Conservation (phyloP, 2,329 filamentous ascomycete genomes). For the Parastagonospora avenae region DNA sequence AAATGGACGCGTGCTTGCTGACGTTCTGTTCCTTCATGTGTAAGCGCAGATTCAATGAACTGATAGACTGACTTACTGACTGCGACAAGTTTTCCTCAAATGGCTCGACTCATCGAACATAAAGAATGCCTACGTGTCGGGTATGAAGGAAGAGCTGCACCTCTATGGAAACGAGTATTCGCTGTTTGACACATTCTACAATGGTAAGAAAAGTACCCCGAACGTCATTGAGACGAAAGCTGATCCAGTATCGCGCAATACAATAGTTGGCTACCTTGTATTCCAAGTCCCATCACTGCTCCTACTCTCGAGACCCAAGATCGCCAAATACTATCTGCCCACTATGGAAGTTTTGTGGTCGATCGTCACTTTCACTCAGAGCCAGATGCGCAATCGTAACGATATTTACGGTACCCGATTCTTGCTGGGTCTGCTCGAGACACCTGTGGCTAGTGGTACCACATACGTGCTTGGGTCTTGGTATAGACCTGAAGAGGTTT, state of each 20-base stretch:
- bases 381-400: slow-evolving; percentile 44
- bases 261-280: slow-evolving; percentile 42
- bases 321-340: slow-evolving; percentile 46
- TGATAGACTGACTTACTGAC: slow-evolving; percentile 1
- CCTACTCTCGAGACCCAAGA: slow-evolving; percentile 44
- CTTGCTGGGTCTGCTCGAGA: slow-evolving; percentile 44
- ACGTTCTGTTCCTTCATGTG: slow-evolving; percentile 48
- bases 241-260: neutral
- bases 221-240: too few species aligned
- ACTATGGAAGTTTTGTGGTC: slow-evolving; percentile 50
- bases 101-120: slow-evolving; percentile 46
- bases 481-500: slow-evolving; percentile 54
- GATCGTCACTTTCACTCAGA: slow-evolving; percentile 47
- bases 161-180: slow-evolving; percentile 64
- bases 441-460: slow-evolving; percentile 44
- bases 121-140: slow-evolving; percentile 54
- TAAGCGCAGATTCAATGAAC: slow-evolving; percentile 14
- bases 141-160: slow-evolving; percentile 38
- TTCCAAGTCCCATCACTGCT: slow-evolving; percentile 48
- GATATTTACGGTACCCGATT: slow-evolving; percentile 50
- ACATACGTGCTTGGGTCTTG: slow-evolving; percentile 47
- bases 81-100: slow-evolving; percentile 42
- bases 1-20: slow-evolving; percentile 44
- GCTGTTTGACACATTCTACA: slow-evolving; percentile 53
- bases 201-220: slow-evolving; percentile 7